Conservation (phyloP, 176 grass and related monocot genomes). For the Juncus effusus region DNA sequence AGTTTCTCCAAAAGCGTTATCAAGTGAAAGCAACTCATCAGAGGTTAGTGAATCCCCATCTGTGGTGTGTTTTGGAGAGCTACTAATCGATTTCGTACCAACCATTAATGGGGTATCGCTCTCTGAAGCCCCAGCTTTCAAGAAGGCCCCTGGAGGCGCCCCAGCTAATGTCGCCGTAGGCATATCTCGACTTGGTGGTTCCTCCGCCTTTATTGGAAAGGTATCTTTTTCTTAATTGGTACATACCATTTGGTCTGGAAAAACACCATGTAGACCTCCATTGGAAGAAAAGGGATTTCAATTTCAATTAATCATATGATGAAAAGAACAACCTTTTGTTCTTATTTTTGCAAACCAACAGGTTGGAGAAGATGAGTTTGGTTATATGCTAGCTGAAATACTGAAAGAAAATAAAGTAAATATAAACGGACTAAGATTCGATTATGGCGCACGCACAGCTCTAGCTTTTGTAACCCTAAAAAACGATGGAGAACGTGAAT, state of each 20-base stretch:
- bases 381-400: slow-evolving; percentile 86
- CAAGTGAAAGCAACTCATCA: slow-evolving; percentile 31
- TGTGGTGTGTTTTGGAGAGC: slow-evolving; percentile 89
- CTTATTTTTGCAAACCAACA: slow-evolving; percentile 31
- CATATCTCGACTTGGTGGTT: slow-evolving; percentile 86
- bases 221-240: slow-evolving; percentile 28
- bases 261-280: too few species aligned
- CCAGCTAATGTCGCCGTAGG: slow-evolving; percentile 96
- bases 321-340: not conserved
- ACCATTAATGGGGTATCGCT: slow-evolving; percentile 63
- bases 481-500: slow-evolving; percentile 89
- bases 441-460: slow-evolving; percentile 86
- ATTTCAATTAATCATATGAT: too few species aligned
- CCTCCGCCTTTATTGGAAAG: slow-evolving; percentile 92
- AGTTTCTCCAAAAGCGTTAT: slow-evolving; percentile 45
- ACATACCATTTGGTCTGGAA: too few species aligned
- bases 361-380: slow-evolving; percentile 99
- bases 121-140: slow-evolving; percentile 80
- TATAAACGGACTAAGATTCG: slow-evolving; percentile 76
- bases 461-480: slow-evolving; percentile 91
- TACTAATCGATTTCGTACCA: slow-evolving; percentile 91
- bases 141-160: slow-evolving; percentile 87
- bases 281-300: not conserved
- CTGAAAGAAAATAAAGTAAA: slow-evolving; percentile 93
- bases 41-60: slow-evolving; percentile 45